These are phyloP conservation scores for Pseudogymnoascus sp. DNA, from an alignment of 2,329 filamentous ascomycete genomes.

Conservation along the genomic window DNA sequence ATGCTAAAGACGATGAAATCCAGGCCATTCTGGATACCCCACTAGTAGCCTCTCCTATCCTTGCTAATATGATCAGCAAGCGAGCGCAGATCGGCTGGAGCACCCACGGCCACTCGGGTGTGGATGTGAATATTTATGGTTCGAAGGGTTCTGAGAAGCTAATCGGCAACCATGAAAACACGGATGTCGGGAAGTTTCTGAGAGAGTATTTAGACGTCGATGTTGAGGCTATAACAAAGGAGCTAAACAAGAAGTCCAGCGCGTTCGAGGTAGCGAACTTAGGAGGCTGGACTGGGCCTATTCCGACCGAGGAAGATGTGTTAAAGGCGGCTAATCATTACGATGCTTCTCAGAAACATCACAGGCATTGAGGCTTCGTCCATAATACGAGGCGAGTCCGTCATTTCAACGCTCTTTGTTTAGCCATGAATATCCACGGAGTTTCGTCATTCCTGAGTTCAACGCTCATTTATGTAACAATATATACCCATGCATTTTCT, in stretches of 20 bases:
- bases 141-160: constrained; percentile 58
- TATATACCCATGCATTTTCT: constrained; percentile 3
- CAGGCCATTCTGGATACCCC: constrained; percentile 53
- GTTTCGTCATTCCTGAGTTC: background rate
- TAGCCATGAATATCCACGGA: background rate
- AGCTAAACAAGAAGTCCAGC: constrained; percentile 41
- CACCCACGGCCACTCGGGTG: constrained; percentile 86
- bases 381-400: background rate
- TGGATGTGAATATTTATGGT: constrained; percentile 95
- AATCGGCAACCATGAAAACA: constrained; percentile 92
- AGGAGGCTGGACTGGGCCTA: constrained; percentile 21
- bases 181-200: constrained; percentile 78
- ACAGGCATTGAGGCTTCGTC: background rate
- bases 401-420: background rate
- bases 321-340: background rate
- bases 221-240: constrained; percentile 67
- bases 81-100: constrained; percentile 89
- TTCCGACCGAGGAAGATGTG: constrained; percentile 21
- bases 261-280: constrained; percentile 14
- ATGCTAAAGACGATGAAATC: constrained; percentile 67
- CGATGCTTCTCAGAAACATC: background rate
- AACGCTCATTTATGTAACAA: background rate
- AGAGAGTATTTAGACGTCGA: constrained; percentile 72
- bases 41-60: constrained; percentile 46
- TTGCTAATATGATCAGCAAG: constrained; percentile 80